Percentiles rank a stretch among this genome's conserved stretches.
Evolutionary conservation across 768 basidiomycete species (phyloP).

Genomic region (Boletus edulis): DNA sequence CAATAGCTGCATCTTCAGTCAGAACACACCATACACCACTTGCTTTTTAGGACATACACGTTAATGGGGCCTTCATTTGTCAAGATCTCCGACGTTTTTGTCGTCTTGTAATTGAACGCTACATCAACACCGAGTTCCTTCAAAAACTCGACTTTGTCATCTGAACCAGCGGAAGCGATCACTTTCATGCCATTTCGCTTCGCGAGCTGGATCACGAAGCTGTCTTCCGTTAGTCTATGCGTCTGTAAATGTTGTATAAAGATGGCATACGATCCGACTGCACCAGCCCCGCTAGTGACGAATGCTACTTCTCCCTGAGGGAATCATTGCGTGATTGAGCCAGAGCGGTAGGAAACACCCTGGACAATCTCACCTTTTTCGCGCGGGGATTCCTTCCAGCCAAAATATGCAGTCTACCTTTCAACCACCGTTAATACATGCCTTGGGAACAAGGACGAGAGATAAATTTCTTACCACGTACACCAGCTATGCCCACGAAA

Average conservation of each 20-base stretch:
- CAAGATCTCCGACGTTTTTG: constrained; percentile 13
- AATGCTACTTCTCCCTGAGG: constrained; percentile 48
- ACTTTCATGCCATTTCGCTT: constrained; percentile 38
- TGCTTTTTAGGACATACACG: no score
- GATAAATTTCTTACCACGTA: constrained; percentile 14
- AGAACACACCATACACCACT: no score
- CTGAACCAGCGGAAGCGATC: constrained; percentile 67
- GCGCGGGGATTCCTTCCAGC: constrained; percentile 16
- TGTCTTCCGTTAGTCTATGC: constrained; percentile 9
- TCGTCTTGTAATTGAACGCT: constrained; percentile 73
- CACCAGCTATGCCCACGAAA: constrained; percentile 31
- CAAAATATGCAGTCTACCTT: constrained; percentile 15
- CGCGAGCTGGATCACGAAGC: constrained; percentile 50
- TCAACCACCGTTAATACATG: neutral
- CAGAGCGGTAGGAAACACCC: neutral
- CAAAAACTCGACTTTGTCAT: constrained; percentile 67
- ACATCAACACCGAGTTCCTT: constrained; percentile 64
- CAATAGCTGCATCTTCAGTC: no score
- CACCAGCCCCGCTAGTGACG: constrained; percentile 41
- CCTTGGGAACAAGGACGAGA: constrained; percentile 6
- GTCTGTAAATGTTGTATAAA: no score
- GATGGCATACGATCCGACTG: constrained; percentile 58
- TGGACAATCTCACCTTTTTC: constrained; percentile 20
- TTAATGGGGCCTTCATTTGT: no score
- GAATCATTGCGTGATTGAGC: neutral